Conservation (phyloP, 83 land plant species). For the Diphasiastrum complanatum region DNA sequence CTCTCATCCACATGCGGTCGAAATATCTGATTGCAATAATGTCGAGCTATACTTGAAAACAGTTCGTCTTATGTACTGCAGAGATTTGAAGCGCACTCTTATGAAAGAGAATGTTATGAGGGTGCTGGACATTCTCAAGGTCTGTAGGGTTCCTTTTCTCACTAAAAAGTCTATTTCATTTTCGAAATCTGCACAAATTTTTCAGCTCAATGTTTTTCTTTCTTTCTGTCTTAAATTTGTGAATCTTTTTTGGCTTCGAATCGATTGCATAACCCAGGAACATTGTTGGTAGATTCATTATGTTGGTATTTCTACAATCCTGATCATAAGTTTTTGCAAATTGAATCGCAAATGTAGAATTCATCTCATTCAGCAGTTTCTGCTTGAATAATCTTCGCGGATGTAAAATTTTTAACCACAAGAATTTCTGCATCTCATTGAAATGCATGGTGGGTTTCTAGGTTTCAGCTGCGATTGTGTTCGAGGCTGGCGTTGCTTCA, state of each 20-base stretch:
- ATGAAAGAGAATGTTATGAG: conserved; percentile 65
- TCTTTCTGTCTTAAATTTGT: too few relatives aligned
- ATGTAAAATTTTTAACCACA: not conserved
- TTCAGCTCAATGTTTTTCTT: not conserved
- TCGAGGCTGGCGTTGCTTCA: conserved; percentile 79
- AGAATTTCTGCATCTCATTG: not conserved
- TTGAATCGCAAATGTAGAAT: not conserved
- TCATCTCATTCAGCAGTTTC: not conserved
- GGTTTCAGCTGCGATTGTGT: conserved; percentile 77
- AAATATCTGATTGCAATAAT: conserved; percentile 56
- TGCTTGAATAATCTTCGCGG: too few relatives aligned
- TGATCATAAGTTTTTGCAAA: not conserved
- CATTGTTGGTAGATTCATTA: too few relatives aligned
- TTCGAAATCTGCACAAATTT: too few relatives aligned
- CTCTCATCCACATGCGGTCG: conserved; percentile 28
- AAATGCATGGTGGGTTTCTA: conserved; percentile 7
- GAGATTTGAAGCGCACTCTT: conserved; percentile 64
- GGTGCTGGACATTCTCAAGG: conserved; percentile 83
- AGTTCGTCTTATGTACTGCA: conserved; percentile 76
- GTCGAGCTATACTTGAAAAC: conserved; percentile 61
- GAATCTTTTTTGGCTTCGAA: too few relatives aligned
- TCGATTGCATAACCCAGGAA: too few relatives aligned
- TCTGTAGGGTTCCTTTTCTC: not conserved
- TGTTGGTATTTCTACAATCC: too few relatives aligned
- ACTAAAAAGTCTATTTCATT: not conserved